These are phyloP conservation scores for Paratinospora sagittata DNA, from an alignment of 164 flowering plant genomes.

Conservation along the genomic window DNA sequence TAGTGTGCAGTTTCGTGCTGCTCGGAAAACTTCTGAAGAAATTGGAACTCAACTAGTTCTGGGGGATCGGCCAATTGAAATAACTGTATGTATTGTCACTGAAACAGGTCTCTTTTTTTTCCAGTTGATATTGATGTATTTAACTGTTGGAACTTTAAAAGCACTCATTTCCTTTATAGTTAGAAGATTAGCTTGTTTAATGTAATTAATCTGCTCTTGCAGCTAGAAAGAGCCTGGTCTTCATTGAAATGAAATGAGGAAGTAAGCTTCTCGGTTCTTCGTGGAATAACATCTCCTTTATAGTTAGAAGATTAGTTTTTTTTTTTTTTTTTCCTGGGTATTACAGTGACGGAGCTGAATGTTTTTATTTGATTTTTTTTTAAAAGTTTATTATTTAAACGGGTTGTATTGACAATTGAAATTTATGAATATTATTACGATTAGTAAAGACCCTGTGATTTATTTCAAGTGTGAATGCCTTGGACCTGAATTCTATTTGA, in stretches of 20 bases:
- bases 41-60: slow-evolving; percentile 87
- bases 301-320: too few species aligned
- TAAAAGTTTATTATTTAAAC: too few species aligned
- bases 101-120: not conserved
- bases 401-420: too few species aligned
- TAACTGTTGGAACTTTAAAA: not conserved
- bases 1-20: slow-evolving; percentile 76
- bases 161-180: not conserved
- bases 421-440: too few species aligned
- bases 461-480: too few species aligned
- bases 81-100: slow-evolving; percentile 53
- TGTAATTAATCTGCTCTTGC: slow-evolving; percentile 18
- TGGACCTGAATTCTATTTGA: too few species aligned
- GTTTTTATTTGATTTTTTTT: too few species aligned
- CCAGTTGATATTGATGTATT: not conserved
- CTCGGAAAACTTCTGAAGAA: slow-evolving; percentile 75
- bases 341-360: too few species aligned
- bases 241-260: slow-evolving; percentile 72
- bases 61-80: slow-evolving; percentile 97
- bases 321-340: too few species aligned
- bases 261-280: slow-evolving; percentile 47
- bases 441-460: too few species aligned
- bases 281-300: slow-evolving; percentile 54
- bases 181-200: not conserved
- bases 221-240: slow-evolving; percentile 95